A percentile compares a stretch with the other conserved stretches of the same genome.
phyloP scores from a whole-genome alignment of 108 stramenopile species.

The Cyclotella baltica region DNA sequence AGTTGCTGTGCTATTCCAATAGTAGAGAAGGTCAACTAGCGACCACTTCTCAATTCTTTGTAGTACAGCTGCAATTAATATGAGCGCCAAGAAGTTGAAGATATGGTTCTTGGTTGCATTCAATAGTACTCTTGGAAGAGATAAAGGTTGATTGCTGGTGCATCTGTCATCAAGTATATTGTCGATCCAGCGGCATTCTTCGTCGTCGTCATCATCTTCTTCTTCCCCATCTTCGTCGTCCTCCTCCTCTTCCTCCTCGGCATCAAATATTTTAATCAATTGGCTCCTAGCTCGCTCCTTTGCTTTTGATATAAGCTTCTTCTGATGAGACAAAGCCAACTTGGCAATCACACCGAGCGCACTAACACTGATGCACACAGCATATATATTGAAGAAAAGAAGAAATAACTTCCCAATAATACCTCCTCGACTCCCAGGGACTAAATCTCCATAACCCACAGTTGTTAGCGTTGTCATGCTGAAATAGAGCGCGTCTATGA shows the following conservation, averaged over 20 bases:
- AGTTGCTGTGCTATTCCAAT: conserved; percentile 29
- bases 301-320: conserved; percentile 6
- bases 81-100: conserved; percentile 9
- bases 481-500: conserved; percentile 60
- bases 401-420: conserved; percentile 18
- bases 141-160: background rate
- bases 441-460: conserved; percentile 83
- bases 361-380: conserved; percentile 24
- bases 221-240: conserved; percentile 9
- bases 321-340: conserved; percentile 22
- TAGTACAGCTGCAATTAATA: conserved; percentile 10
- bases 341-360: conserved; percentile 28
- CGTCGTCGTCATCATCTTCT: conserved; percentile 12
- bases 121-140: conserved; percentile 9
- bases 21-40: conserved; percentile 22
- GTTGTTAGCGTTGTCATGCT: conserved; percentile 68
- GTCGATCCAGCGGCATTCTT: conserved; percentile 13
- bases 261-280: conserved; percentile 10
- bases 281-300: conserved; percentile 15
- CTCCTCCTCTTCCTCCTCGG: conserved; percentile 4
- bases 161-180: conserved; percentile 2
- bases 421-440: background rate
- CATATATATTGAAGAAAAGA: conserved; percentile 24
- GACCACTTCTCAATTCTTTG: conserved; percentile 15
- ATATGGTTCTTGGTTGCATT: background rate